These are phyloP conservation scores for Cercospora sojina DNA, from an alignment of 2,329 filamentous ascomycete genomes.

Conservation along the genomic window DNA sequence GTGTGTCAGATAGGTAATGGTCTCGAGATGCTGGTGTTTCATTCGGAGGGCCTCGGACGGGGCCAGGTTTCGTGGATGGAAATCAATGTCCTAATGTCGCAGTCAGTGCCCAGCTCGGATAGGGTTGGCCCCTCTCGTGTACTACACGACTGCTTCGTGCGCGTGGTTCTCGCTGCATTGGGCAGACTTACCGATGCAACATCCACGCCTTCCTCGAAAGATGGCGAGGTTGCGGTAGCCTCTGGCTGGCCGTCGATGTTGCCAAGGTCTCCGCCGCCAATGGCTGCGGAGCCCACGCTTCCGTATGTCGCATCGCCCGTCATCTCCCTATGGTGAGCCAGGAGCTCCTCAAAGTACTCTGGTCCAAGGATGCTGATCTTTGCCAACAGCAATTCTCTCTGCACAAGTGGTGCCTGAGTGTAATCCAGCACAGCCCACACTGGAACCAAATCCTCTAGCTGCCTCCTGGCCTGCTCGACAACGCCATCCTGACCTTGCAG, in stretches of 20 bases:
- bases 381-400: conserved; percentile 90
- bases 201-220: conserved; percentile 14
- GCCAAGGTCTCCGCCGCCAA: conserved; percentile 27
- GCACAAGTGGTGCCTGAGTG: conserved; percentile 85
- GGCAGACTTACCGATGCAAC: conserved; percentile 8
- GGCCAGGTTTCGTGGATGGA: conserved; percentile 84
- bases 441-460: conserved; percentile 93
- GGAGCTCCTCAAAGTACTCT: conserved; percentile 96
- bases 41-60: conserved; percentile 86
- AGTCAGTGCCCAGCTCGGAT: background rate
- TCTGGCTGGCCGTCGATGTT: conserved; percentile 23
- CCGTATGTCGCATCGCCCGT: conserved; percentile 40
- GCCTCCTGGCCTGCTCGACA: conserved; percentile 91
- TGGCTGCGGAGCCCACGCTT: conserved; percentile 28
- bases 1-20: conserved; percentile 93
- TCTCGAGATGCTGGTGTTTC: conserved; percentile 96
- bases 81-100: conserved; percentile 56
- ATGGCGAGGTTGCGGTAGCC: conserved; percentile 6
- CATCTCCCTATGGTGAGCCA: conserved; percentile 94
- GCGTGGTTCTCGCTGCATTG: background rate
- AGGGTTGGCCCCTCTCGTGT: background rate
- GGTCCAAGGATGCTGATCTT: conserved; percentile 96
- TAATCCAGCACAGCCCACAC: conserved; percentile 99
- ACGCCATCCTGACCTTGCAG: conserved; percentile 94
- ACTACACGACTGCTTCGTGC: background rate